Evolutionary conservation across 768 basidiomycete genomes (phyloP).

Genomic region (Vararia minispora): DNA sequence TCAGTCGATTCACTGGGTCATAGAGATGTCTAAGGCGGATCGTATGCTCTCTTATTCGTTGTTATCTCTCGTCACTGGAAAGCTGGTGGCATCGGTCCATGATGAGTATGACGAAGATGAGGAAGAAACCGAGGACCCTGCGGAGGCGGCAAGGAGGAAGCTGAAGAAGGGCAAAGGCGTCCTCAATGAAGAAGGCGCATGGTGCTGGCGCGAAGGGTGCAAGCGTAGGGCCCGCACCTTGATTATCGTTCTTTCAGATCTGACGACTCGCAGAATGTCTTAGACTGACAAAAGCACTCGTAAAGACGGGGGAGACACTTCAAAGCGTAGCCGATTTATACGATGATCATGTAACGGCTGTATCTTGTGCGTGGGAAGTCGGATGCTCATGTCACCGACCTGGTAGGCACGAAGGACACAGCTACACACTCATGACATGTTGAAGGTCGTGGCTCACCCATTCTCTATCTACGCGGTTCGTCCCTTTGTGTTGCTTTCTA

Average conservation of each 20-base stretch:
- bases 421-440: constrained; percentile 60
- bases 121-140: constrained; percentile 22
- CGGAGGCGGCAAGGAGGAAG: constrained; percentile 10
- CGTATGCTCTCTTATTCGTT: constrained; percentile 63
- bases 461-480: constrained; percentile 57
- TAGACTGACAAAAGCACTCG: constrained; percentile 67
- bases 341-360: constrained; percentile 68
- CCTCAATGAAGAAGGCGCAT: constrained; percentile 62
- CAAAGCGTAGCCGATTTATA: constrained; percentile 70
- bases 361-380: constrained; percentile 2
- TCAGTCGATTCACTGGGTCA: not conserved
- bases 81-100: constrained; percentile 40
- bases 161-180: constrained; percentile 37
- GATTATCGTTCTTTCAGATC: not conserved
- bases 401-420: constrained; percentile 61
- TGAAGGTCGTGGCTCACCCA: constrained; percentile 72
- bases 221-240: constrained; percentile 30
- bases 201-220: constrained; percentile 83
- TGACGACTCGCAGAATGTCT: constrained; percentile 44
- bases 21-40: constrained; percentile 74
- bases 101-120: constrained; percentile 38
- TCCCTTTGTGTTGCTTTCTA: not conserved
- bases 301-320: constrained; percentile 61
- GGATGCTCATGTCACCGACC: constrained; percentile 3
- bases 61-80: constrained; percentile 64